Evolutionary conservation across 345 rosid genomes (phyloP).

Genomic region (Eucalyptus pauciflora): DNA sequence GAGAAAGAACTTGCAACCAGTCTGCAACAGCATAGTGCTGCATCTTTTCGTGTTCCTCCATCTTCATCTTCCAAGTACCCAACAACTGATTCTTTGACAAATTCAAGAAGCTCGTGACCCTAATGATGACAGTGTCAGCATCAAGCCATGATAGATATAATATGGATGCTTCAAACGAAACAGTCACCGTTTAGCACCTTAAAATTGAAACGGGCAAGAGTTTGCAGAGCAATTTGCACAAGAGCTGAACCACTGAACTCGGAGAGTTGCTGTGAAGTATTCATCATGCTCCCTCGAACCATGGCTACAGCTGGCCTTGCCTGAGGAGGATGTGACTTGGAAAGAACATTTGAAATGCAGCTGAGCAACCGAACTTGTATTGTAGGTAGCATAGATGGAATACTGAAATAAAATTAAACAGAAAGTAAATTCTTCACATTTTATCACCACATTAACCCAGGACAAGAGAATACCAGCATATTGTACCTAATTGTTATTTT

Average conservation of each 20-base stretch:
- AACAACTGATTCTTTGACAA: constrained; percentile 86
- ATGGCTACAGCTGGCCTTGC: constrained; percentile 43
- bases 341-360: constrained; percentile 76
- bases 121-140: background rate
- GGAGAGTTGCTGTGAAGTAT: constrained; percentile 43
- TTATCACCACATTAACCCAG: background rate
- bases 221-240: constrained; percentile 95
- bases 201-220: constrained; percentile 89
- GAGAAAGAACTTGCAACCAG: constrained; percentile 77
- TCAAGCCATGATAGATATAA: background rate
- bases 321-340: constrained; percentile 62
- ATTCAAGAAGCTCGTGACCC: constrained; percentile 74
- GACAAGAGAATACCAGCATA: background rate
- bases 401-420: constrained; percentile 36
- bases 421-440: background rate
- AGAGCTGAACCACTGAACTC: constrained; percentile 62
- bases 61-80: constrained; percentile 84
- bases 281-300: constrained; percentile 46
- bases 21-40: constrained; percentile 85
- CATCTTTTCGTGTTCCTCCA: constrained; percentile 74
- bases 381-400: constrained; percentile 75
- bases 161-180: background rate
- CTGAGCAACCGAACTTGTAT: constrained; percentile 84
- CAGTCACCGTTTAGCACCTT: constrained; percentile 26
- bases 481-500: constrained; percentile 69